Evolutionary conservation across 345 rosid genomes (phyloP).

Genomic region (Moringa oleifera): DNA sequence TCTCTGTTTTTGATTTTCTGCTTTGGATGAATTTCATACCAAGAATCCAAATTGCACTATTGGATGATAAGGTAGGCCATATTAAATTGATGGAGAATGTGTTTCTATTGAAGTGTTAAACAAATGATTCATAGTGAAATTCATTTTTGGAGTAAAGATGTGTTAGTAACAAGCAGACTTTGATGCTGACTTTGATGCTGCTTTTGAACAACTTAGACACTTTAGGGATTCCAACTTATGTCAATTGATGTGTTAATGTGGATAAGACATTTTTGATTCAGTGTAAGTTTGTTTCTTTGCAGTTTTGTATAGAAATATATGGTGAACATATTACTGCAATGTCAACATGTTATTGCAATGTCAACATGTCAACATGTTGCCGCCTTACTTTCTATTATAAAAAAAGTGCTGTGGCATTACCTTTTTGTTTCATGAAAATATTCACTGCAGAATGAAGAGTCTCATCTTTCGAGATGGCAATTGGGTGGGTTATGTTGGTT

Average conservation of each 20-base stretch:
- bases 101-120: background rate
- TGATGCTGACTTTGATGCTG: background rate
- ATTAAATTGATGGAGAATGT: too few relatives aligned
- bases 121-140: background rate
- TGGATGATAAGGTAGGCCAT: background rate
- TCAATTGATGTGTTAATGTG: background rate
- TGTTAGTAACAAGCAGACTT: background rate
- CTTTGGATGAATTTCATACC: background rate
- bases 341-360: too few relatives aligned
- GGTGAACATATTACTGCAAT: too few relatives aligned
- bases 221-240: too few relatives aligned
- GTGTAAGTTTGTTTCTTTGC: background rate
- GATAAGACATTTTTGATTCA: background rate
- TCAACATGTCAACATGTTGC: too few relatives aligned
- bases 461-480: too few relatives aligned
- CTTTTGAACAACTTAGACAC: too few relatives aligned
- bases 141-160: background rate
- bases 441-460: background rate
- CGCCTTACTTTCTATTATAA: too few relatives aligned
- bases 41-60: too few relatives aligned
- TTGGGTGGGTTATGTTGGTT: too few relatives aligned
- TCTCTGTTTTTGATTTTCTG: background rate
- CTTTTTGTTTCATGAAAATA: background rate
- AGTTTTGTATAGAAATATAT: too few relatives aligned
- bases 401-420: background rate